phyloP scores from a whole-genome alignment of 1,284 basidiomycete species.

The Dichomitus squalens region DNA sequence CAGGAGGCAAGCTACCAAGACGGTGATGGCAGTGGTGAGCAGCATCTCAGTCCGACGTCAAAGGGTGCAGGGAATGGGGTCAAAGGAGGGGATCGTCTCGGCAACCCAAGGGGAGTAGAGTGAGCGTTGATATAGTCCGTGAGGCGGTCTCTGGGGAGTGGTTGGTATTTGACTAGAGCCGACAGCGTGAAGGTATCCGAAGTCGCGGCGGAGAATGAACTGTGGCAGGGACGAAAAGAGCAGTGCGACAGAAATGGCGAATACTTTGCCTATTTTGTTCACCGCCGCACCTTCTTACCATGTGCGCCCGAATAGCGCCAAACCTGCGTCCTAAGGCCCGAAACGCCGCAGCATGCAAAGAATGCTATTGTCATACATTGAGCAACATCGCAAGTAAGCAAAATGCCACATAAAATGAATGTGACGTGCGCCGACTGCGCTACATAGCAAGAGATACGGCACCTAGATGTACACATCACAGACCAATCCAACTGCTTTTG shows the following conservation, averaged over 20 bases:
- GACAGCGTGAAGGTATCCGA: slow-evolving; percentile 1
- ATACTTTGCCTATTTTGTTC: slow-evolving; percentile 1
- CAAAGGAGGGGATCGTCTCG: neutral
- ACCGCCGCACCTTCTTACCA: too few relatives aligned
- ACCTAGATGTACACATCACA: slow-evolving; percentile 36
- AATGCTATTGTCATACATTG: too few relatives aligned
- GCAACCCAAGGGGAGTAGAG: slow-evolving; percentile 1
- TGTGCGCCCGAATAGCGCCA: too few relatives aligned
- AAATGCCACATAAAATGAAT: neutral
- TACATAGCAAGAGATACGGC: neutral
- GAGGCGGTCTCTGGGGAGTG: neutral
- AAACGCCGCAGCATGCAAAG: too few relatives aligned
- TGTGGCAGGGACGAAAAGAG: neutral
- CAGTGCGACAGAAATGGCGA: slow-evolving; percentile 3
- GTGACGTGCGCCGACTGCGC: neutral
- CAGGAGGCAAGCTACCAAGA: slow-evolving; percentile 49
- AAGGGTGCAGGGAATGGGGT: slow-evolving; percentile 9
- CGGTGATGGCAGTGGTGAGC: slow-evolving; percentile 44
- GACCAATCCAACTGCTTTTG: slow-evolving; percentile 89
- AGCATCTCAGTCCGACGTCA: slow-evolving; percentile 45
- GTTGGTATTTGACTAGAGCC: too few relatives aligned
- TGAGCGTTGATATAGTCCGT: neutral
- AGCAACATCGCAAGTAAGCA: too few relatives aligned
- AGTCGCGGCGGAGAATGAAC: slow-evolving; percentile 15
- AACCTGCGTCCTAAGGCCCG: too few relatives aligned